Evolutionary conservation across 495 filamentous ascomycete species (phyloP), one percentile per base, ranked within the genome.

Genomic region (Penicillium psychrofluorescens): DNA sequence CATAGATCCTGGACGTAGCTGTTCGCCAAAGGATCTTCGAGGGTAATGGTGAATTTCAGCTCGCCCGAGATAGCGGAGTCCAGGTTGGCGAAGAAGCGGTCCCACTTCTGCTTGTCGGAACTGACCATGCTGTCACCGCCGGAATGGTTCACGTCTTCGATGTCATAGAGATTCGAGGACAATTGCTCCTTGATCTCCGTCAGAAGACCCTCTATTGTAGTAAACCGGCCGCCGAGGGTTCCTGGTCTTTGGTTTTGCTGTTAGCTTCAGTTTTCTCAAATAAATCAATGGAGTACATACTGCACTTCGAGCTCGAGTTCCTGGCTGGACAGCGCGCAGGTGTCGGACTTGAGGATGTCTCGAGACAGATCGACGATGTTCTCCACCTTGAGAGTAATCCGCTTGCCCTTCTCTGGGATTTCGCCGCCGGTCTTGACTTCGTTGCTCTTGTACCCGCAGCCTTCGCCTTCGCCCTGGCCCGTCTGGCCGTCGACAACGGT

Each of bases 291-390:
- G 22, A 22, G 6, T 22, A 22, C 22, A 22, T 22, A 22, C 22
- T 89, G 83, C 15, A 96, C 87, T 29, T 76, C 76, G 15, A 98
- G 77, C 48, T 80, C 78, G 46, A 95, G 81, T 55, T 97, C 90
- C 2, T 90, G 85, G 55, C 87, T 91, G 53, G 79, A 72, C 39
- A 99, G 71, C 6, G 79, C 77, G 56, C 90, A 95, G 31, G 85
- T 91, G 64, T 97, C 92, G 56, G 86, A 90, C 74, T 99, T 99
- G 42, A 99, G 77, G 46, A 99, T 94, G 61, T 99, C 92, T 48
- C 92, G 79, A 7, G 78, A 79, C 10, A 99, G 78, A 63, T 99
- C 92, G 32, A 80, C 76, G n/a, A 70, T 56, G 30, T 69, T 81
- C 52, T 84, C 74, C 15, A 97, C 87, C 34, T 69, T 66, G 35